Conservation (phyloP, 2,329 filamentous ascomycete species). For the Aspergillus felis region DNA sequence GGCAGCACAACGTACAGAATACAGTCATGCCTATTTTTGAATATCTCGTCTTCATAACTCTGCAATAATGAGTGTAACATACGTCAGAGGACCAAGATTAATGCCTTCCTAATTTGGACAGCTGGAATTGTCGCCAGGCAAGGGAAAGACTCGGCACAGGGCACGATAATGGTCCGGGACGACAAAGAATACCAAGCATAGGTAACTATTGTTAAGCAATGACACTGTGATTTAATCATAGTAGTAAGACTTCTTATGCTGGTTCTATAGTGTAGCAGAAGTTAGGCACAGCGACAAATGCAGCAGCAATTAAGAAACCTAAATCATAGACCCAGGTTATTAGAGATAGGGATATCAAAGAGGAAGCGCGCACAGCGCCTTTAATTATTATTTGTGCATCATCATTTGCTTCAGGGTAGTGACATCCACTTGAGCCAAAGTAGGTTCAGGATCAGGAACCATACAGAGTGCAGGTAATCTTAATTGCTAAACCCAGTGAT, state of each 20-base stretch:
- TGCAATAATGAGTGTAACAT: slow-evolving; percentile 4
- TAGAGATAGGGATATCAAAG: not conserved
- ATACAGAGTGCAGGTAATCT: not conserved
- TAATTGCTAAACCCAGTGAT: not conserved
- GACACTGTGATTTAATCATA: not conserved
- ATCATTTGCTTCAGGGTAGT: not conserved
- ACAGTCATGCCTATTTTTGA: not conserved
- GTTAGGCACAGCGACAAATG: not conserved
- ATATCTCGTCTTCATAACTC: not conserved
- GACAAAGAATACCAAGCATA: slow-evolving; percentile 10
- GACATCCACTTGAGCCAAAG: not conserved
- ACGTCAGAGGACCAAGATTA: slow-evolving; percentile 13
- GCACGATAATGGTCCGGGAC: slow-evolving; percentile 4
- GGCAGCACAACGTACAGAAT: not conserved
- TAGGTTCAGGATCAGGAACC: not conserved
- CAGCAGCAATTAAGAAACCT: not conserved
- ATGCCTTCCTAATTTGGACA: slow-evolving; percentile 8
- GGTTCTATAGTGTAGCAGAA: not conserved
- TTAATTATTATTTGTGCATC: not conserved
- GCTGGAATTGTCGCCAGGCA: not conserved
- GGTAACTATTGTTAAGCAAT: slow-evolving; percentile 1
- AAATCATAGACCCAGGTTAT: not conserved
- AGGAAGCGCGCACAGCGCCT: not conserved
- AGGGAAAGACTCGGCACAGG: slow-evolving; percentile 6
- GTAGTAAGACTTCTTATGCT: not conserved